A percentile compares a stretch with the other conserved stretches of the same genome.
These are phyloP conservation scores for Anisodus tanguticus DNA, from an alignment of 257 asterid species.

Conservation along the genomic window DNA sequence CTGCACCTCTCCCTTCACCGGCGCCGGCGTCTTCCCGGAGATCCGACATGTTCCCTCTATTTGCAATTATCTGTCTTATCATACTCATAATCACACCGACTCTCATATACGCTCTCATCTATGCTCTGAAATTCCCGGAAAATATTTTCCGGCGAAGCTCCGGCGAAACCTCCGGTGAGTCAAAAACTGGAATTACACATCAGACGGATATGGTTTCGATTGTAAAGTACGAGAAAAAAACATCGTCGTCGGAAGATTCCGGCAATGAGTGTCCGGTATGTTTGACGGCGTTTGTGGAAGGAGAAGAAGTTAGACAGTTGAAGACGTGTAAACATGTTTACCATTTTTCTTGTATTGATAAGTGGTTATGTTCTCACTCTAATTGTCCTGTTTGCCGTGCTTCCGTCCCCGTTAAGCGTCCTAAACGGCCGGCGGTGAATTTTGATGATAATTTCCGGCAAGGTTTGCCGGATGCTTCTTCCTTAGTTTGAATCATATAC, in stretches of 20 bases:
- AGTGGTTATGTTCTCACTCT: conserved; percentile 61
- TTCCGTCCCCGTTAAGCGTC: conserved; percentile 44
- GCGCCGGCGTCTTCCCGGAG: conserved; percentile 26
- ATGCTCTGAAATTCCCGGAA: conserved; percentile 41
- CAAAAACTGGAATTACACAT: background rate
- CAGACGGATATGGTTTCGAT: conserved; percentile 32
- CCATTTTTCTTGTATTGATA: conserved; percentile 65
- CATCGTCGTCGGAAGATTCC: conserved; percentile 30
- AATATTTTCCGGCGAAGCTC: conserved; percentile 37
- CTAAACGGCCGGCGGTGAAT: conserved; percentile 21
- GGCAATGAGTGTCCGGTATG: conserved; percentile 66
- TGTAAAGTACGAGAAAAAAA: conserved; percentile 41
- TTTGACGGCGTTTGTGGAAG: conserved; percentile 58
- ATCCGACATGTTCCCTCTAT: conserved; percentile 45
- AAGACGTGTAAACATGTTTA: conserved; percentile 57
- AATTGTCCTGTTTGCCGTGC: conserved; percentile 79
- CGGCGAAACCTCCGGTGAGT: conserved; percentile 25
- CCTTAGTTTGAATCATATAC: conserved; percentile 40
- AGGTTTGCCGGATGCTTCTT: conserved; percentile 63
- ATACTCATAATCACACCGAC: conserved; percentile 48
- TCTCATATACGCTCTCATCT: conserved; percentile 52
- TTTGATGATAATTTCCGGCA: conserved; percentile 52
- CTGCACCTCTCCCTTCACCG: conserved; percentile 34
- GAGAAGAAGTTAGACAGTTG: conserved; percentile 60
- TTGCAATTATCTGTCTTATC: conserved; percentile 46